Base-by-base conservation (phyloP, 768 basidiomycete genomes). In the Tubosaeta sp. region DNA sequence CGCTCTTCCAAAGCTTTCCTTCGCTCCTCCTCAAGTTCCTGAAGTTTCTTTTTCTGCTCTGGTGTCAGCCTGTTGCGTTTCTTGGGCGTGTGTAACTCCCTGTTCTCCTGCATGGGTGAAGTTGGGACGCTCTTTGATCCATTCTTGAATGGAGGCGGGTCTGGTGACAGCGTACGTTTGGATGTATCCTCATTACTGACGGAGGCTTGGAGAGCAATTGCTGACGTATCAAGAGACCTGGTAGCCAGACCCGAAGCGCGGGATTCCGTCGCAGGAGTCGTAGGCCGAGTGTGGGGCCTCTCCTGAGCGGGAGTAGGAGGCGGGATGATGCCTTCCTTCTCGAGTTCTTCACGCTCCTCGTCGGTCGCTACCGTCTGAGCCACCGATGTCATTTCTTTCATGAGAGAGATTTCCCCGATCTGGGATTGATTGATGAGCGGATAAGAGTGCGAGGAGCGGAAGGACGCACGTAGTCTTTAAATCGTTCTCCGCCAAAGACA, bases 321-420 rank as follows among this genome's bases (percentile, higher is more conserved):
- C 16, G 62, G 58, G 17, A 66, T 54, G 35, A 64, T 83, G 66
- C 85, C 76, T 54, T 85, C 84, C 53, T 79, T 83, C 71, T 92
- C 90, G 56, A 92, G 79, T 58, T 91, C 93, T 11, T 85, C 86
- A 70, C 86, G 87, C 64, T 97, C 95, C 63, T 97, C 97, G 6
- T 95, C 93, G 0, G 86, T 82, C 83, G 93, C 88, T 75, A 93
- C 88, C 6, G 88, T 88, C 32, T 85, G 81, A 13, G 93, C 88
- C 25, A 89, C 83, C 32, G 82, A 81, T 22, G 89, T 85, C 86
- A 93, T 90, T 59, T 91, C 91, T 65, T 94, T 97, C 83, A 97
- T 92, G 35, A 97, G 77, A 6, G 88, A 86, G 50, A 99, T 95
- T 74, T 97, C 95, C 52, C 95, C 95, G 56, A 98, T 95, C 95